Evolutionary conservation across 306 rosid species (phyloP), one percentile per base, ranked within the genome.

Genomic region (Lathyrus tuberosus): DNA sequence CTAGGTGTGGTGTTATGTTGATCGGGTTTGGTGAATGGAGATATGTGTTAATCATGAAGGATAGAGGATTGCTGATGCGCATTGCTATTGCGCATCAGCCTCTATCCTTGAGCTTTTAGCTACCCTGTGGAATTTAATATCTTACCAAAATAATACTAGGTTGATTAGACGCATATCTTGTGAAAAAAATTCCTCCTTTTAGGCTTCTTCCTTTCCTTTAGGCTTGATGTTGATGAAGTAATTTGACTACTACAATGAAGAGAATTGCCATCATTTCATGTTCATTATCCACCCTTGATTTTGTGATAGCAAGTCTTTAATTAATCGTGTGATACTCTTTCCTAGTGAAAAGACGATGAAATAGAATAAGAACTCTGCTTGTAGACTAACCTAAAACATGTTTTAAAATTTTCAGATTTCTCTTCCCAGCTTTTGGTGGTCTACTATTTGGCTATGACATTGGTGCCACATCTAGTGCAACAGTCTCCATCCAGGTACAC

Each of bases 341-440:
- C 26, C 10, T 4, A 30, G 10, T 62, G 60, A 47, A 44, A 74
- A 38, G 26, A 31, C 5, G 11, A 40, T 22, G 15, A 56, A 35
- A 64, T 54, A 35, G 7, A 65, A 62, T 42, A 65, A 42, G 4
- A 22, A 13, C 54, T 57, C 56, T n/a, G 58, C 33, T 42, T 28
- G 12, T 53, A 57, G 65, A 41, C 72, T 31, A 28, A 68, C 46
- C 65, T 40, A 58, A 76, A 65, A 44, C 15, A 42, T 9, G 5
- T 54, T 57, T 57, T 33, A 40, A 69, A 80, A 78, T 76, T 83
- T 60, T 76, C 89, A 94, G 99, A 14, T 94, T 94, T 86, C 69
- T 94, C 53, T 94, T 94, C 87, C 99, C 97, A 1, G 99, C 99
- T 73, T 73, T 94, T 15, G 99, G 97, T 69, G 99, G 99, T 69